Evolutionary conservation across 805 yeast species (phyloP), one percentile per base, ranked within the genome.

Genomic region (Candida yuanshanica): DNA sequence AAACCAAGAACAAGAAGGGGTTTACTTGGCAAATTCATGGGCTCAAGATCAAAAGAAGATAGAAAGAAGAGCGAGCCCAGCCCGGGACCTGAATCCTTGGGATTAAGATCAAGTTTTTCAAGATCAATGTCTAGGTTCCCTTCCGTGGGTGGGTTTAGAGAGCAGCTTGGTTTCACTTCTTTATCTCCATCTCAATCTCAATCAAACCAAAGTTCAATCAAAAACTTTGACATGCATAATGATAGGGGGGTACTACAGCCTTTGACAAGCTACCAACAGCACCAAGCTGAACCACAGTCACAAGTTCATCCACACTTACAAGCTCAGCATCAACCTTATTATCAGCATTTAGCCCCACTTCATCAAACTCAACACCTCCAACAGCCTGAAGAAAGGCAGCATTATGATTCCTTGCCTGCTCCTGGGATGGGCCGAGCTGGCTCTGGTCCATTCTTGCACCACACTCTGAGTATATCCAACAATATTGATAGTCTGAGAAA

Each of bases 1-100:
- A 72, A 71, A 45, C 77, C 77, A 0, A 62, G 45, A 35, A 40
- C 45, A 2, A 56, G 50, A 38, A 53, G 38, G 31, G 43, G 54
- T 13, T 39, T 53, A 8, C 54, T 56, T 36, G 62, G 60, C 2
- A 57, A 56, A 39, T 55, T 58, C 37, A 56, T 56, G 32, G 47
- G 44, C 16, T 51, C 60, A 3, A 52, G 50, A 10, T n/a, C n/a
- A n/a, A 45, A 55, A 25, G 58, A 53, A 5, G 59, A 52, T n/a
- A 50, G 39, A 42, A 31, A 25, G 41, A 32, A 29, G 36, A 29
- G 37, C 11, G 29, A 31, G 8, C 36, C 34, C 14, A n/a, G 20
- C 6, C 33, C 35, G 4, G 46, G 39, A 9, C 25, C 24, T 13
- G 14, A 23, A 9, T 35, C 48, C 2, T 27, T 36, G 2, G 9